A percentile compares a stretch with the other conserved stretches of the same genome.
These are phyloP conservation scores for Apophysomyces trapeziformis DNA, from an alignment of 371 early-diverging fungal species.

Conservation along the genomic window DNA sequence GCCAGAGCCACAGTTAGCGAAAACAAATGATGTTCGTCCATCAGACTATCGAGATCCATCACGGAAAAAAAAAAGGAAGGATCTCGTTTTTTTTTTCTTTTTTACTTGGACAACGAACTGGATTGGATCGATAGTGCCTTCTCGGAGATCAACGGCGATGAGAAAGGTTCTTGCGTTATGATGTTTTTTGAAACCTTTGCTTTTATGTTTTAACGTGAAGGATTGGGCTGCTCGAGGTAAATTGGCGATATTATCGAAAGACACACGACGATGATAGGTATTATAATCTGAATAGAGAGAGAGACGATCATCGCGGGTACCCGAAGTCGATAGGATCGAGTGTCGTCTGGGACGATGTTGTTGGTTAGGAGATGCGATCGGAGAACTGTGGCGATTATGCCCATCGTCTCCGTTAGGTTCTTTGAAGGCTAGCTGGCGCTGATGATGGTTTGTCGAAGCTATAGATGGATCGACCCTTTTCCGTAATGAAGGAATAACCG, in stretches of 20 bases:
- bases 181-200: slow-evolving; percentile 22
- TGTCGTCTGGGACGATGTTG: neutral
- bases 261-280: slow-evolving; percentile 29
- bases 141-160: slow-evolving; percentile 30
- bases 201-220: slow-evolving; percentile 23
- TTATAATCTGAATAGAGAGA: slow-evolving; percentile 12
- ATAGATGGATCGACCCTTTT: neutral
- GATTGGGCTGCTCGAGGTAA: slow-evolving; percentile 19
- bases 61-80: neutral
- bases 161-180: slow-evolving; percentile 28
- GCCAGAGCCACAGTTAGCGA: too few species aligned
- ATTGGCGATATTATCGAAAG: slow-evolving; percentile 31
- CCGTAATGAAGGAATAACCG: neutral
- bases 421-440: neutral
- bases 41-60: too few species aligned
- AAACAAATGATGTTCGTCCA: too few species aligned
- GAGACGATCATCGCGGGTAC: neutral
- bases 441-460: neutral
- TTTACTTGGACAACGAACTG: slow-evolving; percentile 25
- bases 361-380: neutral
- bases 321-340: neutral
- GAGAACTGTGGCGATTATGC: neutral
- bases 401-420: neutral
- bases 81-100: neutral
- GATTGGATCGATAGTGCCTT: slow-evolving; percentile 18